Conservation (phyloP, 257 asterid species). For the Forsythia viridissima region DNA sequence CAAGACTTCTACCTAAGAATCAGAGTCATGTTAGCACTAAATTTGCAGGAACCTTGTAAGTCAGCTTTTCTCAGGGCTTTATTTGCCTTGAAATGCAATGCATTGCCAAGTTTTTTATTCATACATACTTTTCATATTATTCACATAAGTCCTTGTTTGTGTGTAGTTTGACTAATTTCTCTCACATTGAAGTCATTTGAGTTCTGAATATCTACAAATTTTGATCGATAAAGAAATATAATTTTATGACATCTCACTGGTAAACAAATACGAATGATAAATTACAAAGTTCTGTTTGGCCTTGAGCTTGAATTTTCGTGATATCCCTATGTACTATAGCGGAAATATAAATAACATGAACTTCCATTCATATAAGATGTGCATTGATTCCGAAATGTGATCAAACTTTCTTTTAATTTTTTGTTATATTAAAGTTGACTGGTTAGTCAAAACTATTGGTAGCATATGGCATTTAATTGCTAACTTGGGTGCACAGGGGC, state of each 20-base stretch:
- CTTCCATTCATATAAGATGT: background rate
- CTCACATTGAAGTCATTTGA: background rate
- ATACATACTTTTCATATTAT: background rate
- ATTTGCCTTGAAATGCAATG: background rate
- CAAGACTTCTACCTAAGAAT: conserved; percentile 72
- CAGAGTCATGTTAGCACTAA: conserved; percentile 79
- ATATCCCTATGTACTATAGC: background rate
- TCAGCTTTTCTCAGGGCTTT: background rate
- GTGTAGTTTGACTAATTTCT: background rate
- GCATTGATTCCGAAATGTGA: background rate
- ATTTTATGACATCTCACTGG: background rate
- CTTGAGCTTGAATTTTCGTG: background rate
- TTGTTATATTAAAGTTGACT: background rate
- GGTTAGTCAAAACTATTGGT: background rate
- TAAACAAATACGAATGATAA: background rate
- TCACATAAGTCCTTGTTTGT: background rate
- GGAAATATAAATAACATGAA: no score
- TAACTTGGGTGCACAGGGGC: conserved; percentile 47
- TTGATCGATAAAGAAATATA: background rate
- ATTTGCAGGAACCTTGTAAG: conserved; percentile 92
- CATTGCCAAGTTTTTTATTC: background rate
- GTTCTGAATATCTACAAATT: background rate
- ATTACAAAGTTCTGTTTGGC: background rate
- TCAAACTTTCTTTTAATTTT: background rate
- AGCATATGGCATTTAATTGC: background rate